These are phyloP conservation scores for Chlamydomonas reinhardtii DNA, from an alignment of 163 green algal species.

Conservation along the genomic window DNA sequence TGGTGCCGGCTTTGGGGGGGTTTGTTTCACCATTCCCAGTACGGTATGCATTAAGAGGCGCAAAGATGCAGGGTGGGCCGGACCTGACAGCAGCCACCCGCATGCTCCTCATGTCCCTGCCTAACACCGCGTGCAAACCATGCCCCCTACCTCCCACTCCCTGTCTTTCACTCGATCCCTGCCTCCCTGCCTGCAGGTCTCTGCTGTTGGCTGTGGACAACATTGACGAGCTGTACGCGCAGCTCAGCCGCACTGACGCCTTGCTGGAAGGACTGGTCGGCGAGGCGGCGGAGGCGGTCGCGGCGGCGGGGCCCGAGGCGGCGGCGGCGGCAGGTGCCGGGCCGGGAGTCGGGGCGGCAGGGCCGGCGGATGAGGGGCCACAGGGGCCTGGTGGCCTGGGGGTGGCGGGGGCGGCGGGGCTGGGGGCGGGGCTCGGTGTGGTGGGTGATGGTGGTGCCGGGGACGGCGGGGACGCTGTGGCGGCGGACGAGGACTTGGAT, in stretches of 20 bases:
- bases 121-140: too few relatives aligned
- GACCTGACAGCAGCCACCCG: too few relatives aligned
- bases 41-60: too few relatives aligned
- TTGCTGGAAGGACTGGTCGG: background rate
- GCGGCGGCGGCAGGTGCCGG: background rate
- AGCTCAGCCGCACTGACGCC: background rate
- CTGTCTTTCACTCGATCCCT: too few relatives aligned
- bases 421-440: background rate
- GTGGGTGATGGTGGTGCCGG: background rate
- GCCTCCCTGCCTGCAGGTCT: background rate
- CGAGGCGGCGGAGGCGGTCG: too few relatives aligned
- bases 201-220: constrained; percentile 10
- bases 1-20: background rate
- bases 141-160: too few relatives aligned
- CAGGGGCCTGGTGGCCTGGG: background rate
- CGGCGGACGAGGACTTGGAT: background rate
- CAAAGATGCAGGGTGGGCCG: too few relatives aligned
- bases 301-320: background rate
- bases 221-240: background rate
- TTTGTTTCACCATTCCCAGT: too few relatives aligned
- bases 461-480: background rate
- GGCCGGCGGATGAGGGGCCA: background rate
- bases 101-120: too few relatives aligned
- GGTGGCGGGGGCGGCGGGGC: background rate
- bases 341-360: background rate